Evolutionary conservation across 2,329 filamentous ascomycete genomes (phyloP), one percentile per base, ranked within the genome.

Genomic region (Microcera coccophila): DNA sequence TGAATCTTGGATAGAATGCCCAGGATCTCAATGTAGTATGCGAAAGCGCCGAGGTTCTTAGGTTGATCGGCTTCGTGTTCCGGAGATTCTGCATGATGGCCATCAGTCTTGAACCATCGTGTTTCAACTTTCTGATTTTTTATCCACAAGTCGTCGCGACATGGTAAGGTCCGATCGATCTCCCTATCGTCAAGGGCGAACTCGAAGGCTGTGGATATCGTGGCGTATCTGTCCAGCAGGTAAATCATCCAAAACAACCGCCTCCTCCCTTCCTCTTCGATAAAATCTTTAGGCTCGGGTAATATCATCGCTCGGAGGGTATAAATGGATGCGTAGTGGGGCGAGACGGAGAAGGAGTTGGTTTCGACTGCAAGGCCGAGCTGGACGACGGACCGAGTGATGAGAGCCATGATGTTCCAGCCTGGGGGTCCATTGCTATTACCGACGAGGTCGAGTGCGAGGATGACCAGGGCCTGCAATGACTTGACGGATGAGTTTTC

Each of bases 221-320:
- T 95, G 1, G 89, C 89, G 60, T 95, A 95, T 38, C 90, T 78
- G 62, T 96, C 90, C 5, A 96, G 74, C 11, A 95, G 69, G 60
- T 95, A 96, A 10, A 95, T 83, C 82, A 94, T 91, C 90, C 90
- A 96, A 64, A 96, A 95, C 1, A 95, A 71, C 19, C 90, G 76
- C 20, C 90, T 78, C 20, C 90, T 75, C 32, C 87, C 86, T 63
- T 96, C 90, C 48, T 95, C 90, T 61, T 95, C 90, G 42, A 95
- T 85, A 64, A 90, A 95, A 48, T 89, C 86, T 38, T 81, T 82
- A 0, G 90, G 79, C 47, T 95, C 89, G 0, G 89, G 86, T 0
- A 95, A 72, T 3, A 91, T 83, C 71, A 90, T 90, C 14, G 90
- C 88, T 41, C 90, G 78, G 34, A 95, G 71, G 0, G 90, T 95